Percentiles rank a stretch among this genome's conserved stretches.
Evolutionary conservation across 73 alveolate genomes (phyloP).

Genomic region (Tetrahymena elliotti): DNA sequence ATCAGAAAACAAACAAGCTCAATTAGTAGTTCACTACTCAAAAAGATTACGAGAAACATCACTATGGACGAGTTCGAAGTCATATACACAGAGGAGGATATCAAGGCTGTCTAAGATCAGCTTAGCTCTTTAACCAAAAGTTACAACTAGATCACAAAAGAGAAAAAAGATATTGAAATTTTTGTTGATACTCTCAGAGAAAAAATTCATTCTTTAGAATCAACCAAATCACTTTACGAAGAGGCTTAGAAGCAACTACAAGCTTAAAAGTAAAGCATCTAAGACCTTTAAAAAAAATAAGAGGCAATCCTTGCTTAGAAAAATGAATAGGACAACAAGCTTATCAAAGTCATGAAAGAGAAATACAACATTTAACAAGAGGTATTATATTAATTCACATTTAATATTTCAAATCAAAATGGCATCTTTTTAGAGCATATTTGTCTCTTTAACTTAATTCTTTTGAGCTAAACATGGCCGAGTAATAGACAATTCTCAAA

Average conservation of each 20-base stretch:
- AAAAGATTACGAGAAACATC: neutral
- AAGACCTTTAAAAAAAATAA: neutral
- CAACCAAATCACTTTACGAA: neutral
- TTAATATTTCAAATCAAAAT: neutral
- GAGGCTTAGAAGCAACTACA: neutral
- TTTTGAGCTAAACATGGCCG: no score
- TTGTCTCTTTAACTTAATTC: no score
- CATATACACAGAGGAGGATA: neutral
- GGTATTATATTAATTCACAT: neutral
- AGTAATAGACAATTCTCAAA: no score
- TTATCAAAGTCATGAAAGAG: neutral
- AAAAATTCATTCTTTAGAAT: neutral
- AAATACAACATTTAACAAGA: neutral
- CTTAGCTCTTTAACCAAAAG: neutral
- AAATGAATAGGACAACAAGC: neutral
- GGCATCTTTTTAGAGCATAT: no score
- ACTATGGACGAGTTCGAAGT: neutral
- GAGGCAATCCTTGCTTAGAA: neutral
- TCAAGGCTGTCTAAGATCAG: neutral
- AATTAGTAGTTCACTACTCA: neutral
- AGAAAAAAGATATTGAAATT: neutral
- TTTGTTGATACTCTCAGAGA: neutral
- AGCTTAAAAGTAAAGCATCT: neutral
- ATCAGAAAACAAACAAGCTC: neutral
- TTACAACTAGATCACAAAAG: neutral